phyloP scores from a whole-genome alignment of 1,284 basidiomycete genomes.

The Ustilago trichophora region DNA sequence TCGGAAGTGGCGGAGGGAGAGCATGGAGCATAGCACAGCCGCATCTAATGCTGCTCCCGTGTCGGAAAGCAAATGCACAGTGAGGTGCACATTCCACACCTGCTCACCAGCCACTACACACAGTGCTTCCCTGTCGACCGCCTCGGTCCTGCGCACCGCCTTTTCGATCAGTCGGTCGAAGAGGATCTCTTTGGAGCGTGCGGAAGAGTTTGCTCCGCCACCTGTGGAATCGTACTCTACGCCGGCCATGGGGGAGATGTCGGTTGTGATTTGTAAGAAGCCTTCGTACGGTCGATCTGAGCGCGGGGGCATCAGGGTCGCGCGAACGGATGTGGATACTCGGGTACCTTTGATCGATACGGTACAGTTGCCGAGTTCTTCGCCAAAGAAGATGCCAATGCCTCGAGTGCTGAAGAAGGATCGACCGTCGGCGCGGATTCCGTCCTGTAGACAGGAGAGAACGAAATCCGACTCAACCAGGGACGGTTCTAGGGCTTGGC shows the following conservation, averaged over 20 bases:
- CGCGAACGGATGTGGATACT: conserved; percentile 85
- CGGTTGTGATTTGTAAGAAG: conserved; percentile 84
- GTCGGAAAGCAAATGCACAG: conserved; percentile 88
- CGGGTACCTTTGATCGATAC: conserved; percentile 89
- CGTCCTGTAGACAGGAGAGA: conserved; percentile 78
- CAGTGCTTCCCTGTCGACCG: conserved; percentile 90
- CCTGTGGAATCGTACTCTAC: conserved; percentile 79
- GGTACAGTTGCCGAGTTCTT: conserved; percentile 87
- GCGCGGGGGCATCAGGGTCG: conserved; percentile 85
- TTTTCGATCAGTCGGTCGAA: conserved; percentile 93
- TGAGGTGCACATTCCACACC: conserved; percentile 90
- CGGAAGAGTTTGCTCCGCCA: conserved; percentile 30
- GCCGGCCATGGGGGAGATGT: conserved; percentile 93
- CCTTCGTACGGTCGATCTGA: conserved; percentile 93
- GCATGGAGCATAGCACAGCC: conserved; percentile 86
- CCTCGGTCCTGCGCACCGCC: conserved; percentile 87
- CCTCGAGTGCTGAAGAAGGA: conserved; percentile 76
- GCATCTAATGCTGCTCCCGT: conserved; percentile 94
- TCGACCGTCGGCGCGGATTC: conserved; percentile 86
- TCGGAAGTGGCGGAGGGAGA: conserved; percentile 88
- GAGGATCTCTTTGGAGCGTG: conserved; percentile 77
- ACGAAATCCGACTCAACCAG: conserved; percentile 88
- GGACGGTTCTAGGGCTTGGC: conserved; percentile 74
- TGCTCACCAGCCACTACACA: conserved; percentile 93
- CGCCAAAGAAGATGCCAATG: conserved; percentile 78